These are phyloP conservation scores for Penicillium egyptiacum DNA, from an alignment of 495 filamentous ascomycete genomes.

Conservation along the genomic window DNA sequence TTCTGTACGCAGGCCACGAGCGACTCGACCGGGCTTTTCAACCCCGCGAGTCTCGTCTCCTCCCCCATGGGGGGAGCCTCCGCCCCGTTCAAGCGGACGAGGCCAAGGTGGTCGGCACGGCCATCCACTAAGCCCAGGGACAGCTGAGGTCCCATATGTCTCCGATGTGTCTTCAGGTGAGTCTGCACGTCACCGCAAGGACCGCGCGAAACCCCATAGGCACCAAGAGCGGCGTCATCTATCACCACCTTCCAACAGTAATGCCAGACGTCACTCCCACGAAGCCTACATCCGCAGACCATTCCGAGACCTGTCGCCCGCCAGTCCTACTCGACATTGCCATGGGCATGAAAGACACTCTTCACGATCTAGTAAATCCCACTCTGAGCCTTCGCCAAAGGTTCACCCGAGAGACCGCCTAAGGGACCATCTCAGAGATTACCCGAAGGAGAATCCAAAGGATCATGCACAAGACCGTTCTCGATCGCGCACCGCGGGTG, in stretches of 20 bases:
- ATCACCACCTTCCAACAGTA: slow-evolving; percentile 30
- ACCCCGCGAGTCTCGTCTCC: slow-evolving; percentile 39
- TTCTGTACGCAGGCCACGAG: slow-evolving; percentile 10
- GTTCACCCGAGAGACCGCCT: background rate
- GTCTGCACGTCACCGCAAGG: slow-evolving; percentile 17
- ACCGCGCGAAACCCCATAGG: slow-evolving; percentile 16
- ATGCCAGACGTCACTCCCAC: slow-evolving; percentile 45
- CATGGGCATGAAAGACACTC: slow-evolving; percentile 18
- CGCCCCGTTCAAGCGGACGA: slow-evolving; percentile 25
- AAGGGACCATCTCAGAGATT: background rate
- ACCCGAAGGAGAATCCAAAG: background rate
- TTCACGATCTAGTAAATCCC: slow-evolving; percentile 18
- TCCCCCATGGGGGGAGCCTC: slow-evolving; percentile 24
- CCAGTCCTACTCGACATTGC: slow-evolving; percentile 20
- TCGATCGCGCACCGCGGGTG: slow-evolving; percentile 24
- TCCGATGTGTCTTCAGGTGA: slow-evolving; percentile 34
- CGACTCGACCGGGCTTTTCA: slow-evolving; percentile 21
- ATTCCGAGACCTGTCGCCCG: slow-evolving; percentile 34
- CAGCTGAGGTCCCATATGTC: slow-evolving; percentile 20
- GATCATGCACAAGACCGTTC: slow-evolving; percentile 26
- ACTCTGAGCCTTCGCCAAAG: slow-evolving; percentile 19
- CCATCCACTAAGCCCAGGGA: slow-evolving; percentile 27
- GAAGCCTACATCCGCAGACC: slow-evolving; percentile 42
- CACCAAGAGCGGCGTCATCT: slow-evolving; percentile 28
- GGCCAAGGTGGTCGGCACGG: slow-evolving; percentile 22